These are phyloP conservation scores for Globisporangium emineosum DNA, from an alignment of 352 stramenopile species.

Conservation along the genomic window DNA sequence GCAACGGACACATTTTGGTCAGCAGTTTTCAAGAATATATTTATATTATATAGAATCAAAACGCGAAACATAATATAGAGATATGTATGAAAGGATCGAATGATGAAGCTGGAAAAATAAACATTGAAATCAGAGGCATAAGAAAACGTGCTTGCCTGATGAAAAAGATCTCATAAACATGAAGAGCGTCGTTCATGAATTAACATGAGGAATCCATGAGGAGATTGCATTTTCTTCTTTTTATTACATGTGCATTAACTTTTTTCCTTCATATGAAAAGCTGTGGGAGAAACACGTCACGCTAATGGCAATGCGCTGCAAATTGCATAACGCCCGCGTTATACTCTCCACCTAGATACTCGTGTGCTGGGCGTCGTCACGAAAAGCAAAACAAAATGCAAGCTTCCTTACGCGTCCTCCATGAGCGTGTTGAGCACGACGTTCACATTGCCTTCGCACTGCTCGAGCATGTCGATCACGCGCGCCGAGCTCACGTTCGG, in stretches of 20 bases:
- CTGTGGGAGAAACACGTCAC: not conserved
- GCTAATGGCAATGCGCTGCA: not conserved
- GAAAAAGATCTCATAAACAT: no score
- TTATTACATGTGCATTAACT: not conserved
- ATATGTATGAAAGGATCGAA: no score
- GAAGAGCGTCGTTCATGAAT: no score
- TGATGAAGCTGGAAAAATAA: no score
- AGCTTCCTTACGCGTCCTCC: conserved; percentile 30
- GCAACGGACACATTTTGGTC: no score
- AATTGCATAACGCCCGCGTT: not conserved
- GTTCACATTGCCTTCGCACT: conserved; percentile 62
- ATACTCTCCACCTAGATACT: not conserved
- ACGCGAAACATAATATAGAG: no score
- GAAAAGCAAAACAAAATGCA: not conserved
- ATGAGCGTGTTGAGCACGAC: conserved; percentile 78
- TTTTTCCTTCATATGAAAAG: not conserved
- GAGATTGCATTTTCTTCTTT: not conserved
- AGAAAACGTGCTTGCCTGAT: no score
- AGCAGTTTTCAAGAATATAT: no score
- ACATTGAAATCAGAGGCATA: no score
- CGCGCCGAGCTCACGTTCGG: conserved; percentile 44
- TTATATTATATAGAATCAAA: no score
- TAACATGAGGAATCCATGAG: no score
- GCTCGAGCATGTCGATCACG: conserved; percentile 61
- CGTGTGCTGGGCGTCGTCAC: not conserved